phyloP scores from a whole-genome alignment of 345 rosid genomes.

The Dovyalis caffra region DNA sequence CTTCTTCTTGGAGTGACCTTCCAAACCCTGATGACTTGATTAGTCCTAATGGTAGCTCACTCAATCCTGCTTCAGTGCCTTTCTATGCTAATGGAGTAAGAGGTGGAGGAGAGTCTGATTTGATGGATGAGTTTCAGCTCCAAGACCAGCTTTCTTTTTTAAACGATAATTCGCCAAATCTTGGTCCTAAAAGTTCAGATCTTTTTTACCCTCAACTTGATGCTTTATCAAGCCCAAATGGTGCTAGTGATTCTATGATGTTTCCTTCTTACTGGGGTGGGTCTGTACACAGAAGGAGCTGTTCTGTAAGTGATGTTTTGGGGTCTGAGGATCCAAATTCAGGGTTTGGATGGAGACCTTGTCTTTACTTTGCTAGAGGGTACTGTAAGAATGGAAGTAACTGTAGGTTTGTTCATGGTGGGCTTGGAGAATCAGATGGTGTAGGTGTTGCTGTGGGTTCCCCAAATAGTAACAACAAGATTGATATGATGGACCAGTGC shows the following conservation, averaged over 20 bases:
- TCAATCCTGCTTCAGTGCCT: conserved; percentile 68
- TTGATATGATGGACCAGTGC: conserved; percentile 59
- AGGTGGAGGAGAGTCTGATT: conserved; percentile 47
- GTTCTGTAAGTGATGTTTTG: conserved; percentile 66
- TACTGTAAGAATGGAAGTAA: conserved; percentile 80
- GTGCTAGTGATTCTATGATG: conserved; percentile 31
- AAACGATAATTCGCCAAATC: conserved; percentile 43
- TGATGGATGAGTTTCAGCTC: conserved; percentile 60
- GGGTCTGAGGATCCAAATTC: conserved; percentile 61
- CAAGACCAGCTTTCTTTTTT: conserved; percentile 67
- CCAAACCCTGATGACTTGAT: conserved; percentile 50
- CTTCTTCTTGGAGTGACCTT: conserved; percentile 47
- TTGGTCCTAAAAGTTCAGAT: conserved; percentile 42
- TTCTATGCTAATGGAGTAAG: conserved; percentile 49
- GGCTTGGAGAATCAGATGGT: conserved; percentile 43
- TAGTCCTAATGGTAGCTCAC: conserved; percentile 40
- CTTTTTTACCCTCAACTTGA: conserved; percentile 44
- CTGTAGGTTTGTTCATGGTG: conserved; percentile 79
- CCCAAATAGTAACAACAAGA: conserved; percentile 47
- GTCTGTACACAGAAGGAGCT: conserved; percentile 63
- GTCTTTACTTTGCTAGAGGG: conserved; percentile 88
- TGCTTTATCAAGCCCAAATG: conserved; percentile 37
- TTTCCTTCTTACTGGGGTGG: conserved; percentile 49
- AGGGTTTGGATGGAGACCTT: conserved; percentile 85
- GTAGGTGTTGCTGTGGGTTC: conserved; percentile 56